Evolutionary conservation across 1,284 basidiomycete genomes (phyloP), one percentile per base, ranked within the genome.

Genomic region (Ustilago cynodontis): DNA sequence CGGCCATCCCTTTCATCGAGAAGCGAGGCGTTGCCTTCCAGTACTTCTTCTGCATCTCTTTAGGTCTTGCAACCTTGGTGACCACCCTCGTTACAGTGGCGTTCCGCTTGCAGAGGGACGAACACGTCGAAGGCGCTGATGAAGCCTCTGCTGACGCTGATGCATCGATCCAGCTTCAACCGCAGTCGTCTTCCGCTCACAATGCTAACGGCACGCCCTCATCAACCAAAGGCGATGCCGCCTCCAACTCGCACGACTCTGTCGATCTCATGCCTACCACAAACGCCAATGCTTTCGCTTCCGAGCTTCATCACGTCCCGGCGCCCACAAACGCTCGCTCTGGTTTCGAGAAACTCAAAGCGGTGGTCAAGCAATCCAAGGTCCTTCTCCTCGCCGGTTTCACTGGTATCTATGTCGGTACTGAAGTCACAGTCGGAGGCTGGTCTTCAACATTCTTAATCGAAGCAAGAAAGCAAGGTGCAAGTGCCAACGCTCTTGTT

Each of bases 401-500:
- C 52, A 68, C 71, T 14, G 57, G 79, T 20, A 53, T 67, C 37
- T 79, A 81, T 50, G 77, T 79, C 16, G 79, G 79, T 18, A 73
- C 71, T 31, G 79, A 81, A 49, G 79, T 81, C 9, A 67, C 78
- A 2, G 77, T 81, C 18, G 79, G 79, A 10, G 79, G 79, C 2
- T 81, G 79, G 79, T 64, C 59, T 0, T 62, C 63, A 3, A 59
- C 79, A 0, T 81, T 59, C 60, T 39, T 81, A 24, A 65, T 72
- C 29, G 63, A 70, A 28, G 65, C 69, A 22, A 65, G 77, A 16
- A 67, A 68, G 57, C 52, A 63, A 16, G 37, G 35, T 6, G 47
- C 64, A 3, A 60, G 26, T 11, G 64, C 77, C 60, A 77, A 74
- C 37, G 62, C 63, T 7, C 64, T 81, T 60, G 78, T 81, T 28